A percentile compares a stretch with the other conserved stretches of the same genome.
These are phyloP conservation scores for Claviceps capensis DNA, from an alignment of 2,329 filamentous ascomycete genomes.

Conservation along the genomic window DNA sequence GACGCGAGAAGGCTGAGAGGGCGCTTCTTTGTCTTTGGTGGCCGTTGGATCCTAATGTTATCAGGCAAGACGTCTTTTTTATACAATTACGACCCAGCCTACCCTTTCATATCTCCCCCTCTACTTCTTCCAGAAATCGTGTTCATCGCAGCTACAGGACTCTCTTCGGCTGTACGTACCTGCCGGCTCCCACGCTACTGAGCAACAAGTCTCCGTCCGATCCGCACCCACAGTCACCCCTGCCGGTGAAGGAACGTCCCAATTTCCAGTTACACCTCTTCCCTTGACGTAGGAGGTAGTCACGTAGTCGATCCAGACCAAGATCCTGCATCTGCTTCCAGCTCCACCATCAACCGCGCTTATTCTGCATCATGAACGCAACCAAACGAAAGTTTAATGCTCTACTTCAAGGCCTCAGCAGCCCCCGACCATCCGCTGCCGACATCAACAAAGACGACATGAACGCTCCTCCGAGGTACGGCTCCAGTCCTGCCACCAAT, in stretches of 20 bases:
- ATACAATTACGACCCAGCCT: neutral
- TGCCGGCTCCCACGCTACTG: neutral
- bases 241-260: neutral
- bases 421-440: conserved; percentile 12
- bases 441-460: conserved; percentile 9
- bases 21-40: no score
- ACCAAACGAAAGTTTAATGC: conserved; percentile 78
- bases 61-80: no score
- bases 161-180: no score
- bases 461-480: conserved; percentile 10
- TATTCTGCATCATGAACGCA: conserved; percentile 43
- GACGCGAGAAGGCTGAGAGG: no score
- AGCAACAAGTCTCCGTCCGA: conserved; percentile 1
- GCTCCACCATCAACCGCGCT: neutral
- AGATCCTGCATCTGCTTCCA: neutral
- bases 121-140: neutral
- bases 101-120: neutral
- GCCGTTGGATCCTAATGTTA: no score
- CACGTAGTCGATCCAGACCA: neutral
- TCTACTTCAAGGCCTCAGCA: conserved; percentile 53
- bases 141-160: no score
- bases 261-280: conserved; percentile 1
- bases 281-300: neutral
- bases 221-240: neutral
- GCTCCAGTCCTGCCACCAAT: conserved; percentile 13